Base-by-base conservation (phyloP, 352 stramenopile species). In the Globisporangium ultimum region DNA sequence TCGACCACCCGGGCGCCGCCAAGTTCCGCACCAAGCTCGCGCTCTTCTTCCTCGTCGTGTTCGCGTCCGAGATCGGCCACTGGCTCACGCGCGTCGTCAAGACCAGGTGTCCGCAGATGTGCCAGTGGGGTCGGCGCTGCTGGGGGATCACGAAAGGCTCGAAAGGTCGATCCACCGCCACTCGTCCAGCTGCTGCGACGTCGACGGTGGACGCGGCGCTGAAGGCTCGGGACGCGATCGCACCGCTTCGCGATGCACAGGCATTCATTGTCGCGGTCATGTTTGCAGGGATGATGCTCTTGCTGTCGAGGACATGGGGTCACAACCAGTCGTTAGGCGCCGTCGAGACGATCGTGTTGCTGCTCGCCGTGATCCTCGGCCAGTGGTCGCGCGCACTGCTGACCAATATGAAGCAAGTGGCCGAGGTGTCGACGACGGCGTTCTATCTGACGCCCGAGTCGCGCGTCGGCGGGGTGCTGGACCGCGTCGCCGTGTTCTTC, bases 11-110 rank as follows among this genome's bases (percentile, higher is more conserved):
- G 1, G 70, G 70, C n/a, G 69, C 63, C 12, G 60, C 65, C 38
- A 57, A 50, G 1, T 68, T 76, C 48, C 59, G 68, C 17, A 67
- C 71, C 58, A 72, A 84, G 58, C 48, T 84, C 28, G 67, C 67
- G 46, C 64, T 82, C 18, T 84, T 84, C 51, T 49, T 84, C 20
- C 58, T 84, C 11, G 71, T 77, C 24, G 48, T 84, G n/a, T 36
- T 76, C 34, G 73, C 75, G 40, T 64, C 72, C 11, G 75, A 84
- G 21, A 65, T 76, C n/a, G 75, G 75, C 14, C 34, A 46, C 17
- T 64, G 52, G 51, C 11, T 14, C 45, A 58, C 45, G 38, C 17
- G 20, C 36, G 24, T 43, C 34, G 42, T 64, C n/a, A 41, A 20
- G 11, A 13, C 48, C 8, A 32, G 55, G 15, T 54, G 15, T 13